Conservation (phyloP, 148 eudicot genomes). For the Oxyria digyna region DNA sequence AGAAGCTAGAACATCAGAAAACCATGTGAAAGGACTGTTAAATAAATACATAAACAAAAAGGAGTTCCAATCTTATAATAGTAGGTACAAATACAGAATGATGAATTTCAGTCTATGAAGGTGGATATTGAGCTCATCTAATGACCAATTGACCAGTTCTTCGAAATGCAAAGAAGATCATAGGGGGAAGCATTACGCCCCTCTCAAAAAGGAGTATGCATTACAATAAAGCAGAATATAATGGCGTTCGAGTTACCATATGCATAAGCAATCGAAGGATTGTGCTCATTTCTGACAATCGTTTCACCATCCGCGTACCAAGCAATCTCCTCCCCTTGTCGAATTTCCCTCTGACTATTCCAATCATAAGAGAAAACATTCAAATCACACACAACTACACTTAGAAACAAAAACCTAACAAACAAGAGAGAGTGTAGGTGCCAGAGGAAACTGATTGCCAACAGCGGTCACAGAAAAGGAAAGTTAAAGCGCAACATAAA, state of each 20-base stretch:
- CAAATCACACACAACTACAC: slow-evolving; percentile 13
- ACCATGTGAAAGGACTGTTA: not conserved
- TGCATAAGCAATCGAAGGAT: slow-evolving; percentile 78
- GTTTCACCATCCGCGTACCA: slow-evolving; percentile 99
- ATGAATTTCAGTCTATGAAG: not conserved
- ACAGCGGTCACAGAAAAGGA: not conserved
- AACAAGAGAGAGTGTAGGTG: not conserved
- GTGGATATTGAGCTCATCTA: not conserved
- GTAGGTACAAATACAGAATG: not conserved
- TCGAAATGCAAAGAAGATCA: not conserved
- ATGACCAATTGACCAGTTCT: not conserved
- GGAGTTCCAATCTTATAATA: not conserved
- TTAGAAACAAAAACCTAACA: not conserved
- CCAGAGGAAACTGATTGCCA: not conserved
- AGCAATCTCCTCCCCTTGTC: slow-evolving; percentile 93
- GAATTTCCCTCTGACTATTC: slow-evolving; percentile 81
- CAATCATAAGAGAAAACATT: slow-evolving; percentile 9
- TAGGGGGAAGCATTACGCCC: too few relatives aligned
- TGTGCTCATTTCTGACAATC: slow-evolving; percentile 75
- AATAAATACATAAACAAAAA: not conserved
- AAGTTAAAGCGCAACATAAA: not conserved
- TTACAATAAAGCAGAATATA: not conserved
- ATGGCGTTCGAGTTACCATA: slow-evolving; percentile 42
- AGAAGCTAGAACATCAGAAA: not conserved
- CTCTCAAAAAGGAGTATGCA: not conserved